phyloP scores from a whole-genome alignment of 2,329 filamentous ascomycete species.

The Epichloe festucae region DNA sequence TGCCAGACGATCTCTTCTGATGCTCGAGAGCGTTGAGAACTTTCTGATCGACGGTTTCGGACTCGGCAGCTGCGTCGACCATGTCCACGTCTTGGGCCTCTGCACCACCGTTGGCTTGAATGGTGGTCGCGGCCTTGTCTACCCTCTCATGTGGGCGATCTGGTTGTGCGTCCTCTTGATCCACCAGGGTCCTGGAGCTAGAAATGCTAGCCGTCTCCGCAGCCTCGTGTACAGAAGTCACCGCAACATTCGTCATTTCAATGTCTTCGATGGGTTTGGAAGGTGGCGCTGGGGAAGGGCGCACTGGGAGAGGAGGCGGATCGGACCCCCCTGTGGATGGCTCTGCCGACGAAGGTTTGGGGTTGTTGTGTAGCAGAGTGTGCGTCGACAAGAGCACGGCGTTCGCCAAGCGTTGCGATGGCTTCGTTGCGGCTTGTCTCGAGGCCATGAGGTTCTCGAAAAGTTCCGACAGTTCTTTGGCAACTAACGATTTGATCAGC shows the following conservation, averaged over 20 bases:
- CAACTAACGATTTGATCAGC: conserved; percentile 40
- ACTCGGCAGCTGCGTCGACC: conserved; percentile 16
- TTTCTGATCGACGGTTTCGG: conserved; percentile 30
- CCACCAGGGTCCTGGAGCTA: conserved; percentile 41
- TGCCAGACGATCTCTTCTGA: conserved; percentile 34
- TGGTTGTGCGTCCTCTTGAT: conserved; percentile 24
- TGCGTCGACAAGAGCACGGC: conserved; percentile 54
- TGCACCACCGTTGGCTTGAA: conserved; percentile 6
- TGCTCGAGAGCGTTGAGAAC: conserved; percentile 32
- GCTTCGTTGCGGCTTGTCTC: conserved; percentile 48
- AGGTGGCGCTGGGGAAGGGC: conserved; percentile 29
- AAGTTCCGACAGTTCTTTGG: conserved; percentile 56
- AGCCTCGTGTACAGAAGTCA: conserved; percentile 16
- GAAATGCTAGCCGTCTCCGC: conserved; percentile 30
- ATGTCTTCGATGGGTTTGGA: conserved; percentile 17
- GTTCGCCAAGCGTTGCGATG: conserved; percentile 65
- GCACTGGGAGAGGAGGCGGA: conserved; percentile 37
- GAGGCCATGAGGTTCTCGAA: conserved; percentile 60
- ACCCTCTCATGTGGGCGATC: conserved; percentile 24
- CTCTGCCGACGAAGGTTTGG: conserved; percentile 16
- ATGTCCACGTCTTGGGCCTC: conserved; percentile 15
- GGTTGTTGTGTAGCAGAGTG: conserved; percentile 21
- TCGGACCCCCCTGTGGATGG: conserved; percentile 10
- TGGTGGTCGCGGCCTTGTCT: conserved; percentile 9
- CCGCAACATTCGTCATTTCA: conserved; percentile 21